Base-by-base conservation (phyloP, 1,284 basidiomycete species). In the Butyriboletus appendiculatus region DNA sequence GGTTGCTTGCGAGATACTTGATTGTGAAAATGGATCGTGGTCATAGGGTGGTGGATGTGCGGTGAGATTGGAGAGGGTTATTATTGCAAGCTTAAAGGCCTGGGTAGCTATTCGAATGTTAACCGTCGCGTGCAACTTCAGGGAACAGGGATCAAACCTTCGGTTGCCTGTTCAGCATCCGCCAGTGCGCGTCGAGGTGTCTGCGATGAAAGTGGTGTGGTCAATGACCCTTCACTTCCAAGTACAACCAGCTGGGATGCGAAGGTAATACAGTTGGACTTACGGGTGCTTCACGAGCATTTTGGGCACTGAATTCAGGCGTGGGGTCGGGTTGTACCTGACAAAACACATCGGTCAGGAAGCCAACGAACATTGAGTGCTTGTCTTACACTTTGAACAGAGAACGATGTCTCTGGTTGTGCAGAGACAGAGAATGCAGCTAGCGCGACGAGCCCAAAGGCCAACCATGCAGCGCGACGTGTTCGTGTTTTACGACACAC, bases 31-130 rank as follows among this genome's bases (percentile, higher is more conserved):
- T 2, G 81, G 74, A 44, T 85, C 81, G 43, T 81, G 80, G 7
- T 79, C 77, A 53, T 82, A 79, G 45, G 77, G 71, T 32, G 79
- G 76, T 14, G 83, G 80, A 55, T 81, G 74, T 14, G 84, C 75
- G 20, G 82, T 85, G 53, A 91, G 71, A 24, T 81, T 77, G 5
- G 81, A 72, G 16, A 90, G 75, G 4, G 86, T 87, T 9, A 79
- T 68, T 55, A 88, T 67, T 12, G 88, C 88, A 68, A 88, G 82
- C 66, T 80, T 85, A 71, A 88, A 90, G 11, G 88, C 88, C 57
- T 85, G 81, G 24, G 79, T 71, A 56, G 88, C 88, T 90, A 52
- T 40, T 52, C 16, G 18, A 40, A 28, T 14, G 52, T 66, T n/a
- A 59, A 43, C 35, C 3, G 16, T 54, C 16, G 34, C n/a, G 18